Base-by-base conservation (phyloP, 192 early-diverging fungal genomes). In the Thoreauomyces humboldtii region DNA sequence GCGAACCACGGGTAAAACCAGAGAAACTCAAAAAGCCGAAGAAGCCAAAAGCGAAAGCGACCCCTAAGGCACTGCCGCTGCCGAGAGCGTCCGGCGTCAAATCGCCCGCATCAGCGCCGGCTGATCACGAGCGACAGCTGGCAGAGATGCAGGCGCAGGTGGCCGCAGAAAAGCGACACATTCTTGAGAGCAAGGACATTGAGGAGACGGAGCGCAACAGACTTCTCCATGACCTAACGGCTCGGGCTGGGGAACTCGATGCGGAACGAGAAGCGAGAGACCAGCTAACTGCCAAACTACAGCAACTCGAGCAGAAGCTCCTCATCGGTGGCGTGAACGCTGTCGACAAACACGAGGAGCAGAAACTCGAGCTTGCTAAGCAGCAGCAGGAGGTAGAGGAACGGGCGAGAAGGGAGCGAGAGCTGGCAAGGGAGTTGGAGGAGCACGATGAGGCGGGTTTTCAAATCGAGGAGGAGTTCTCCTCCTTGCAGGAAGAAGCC, bases 401-500 rank as follows among this genome's bases (percentile, higher is more conserved):
- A 44, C 72, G 81, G 47, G 63, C 70, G 19, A 34, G 67, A 15
- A 51, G 72, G 27, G 79, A 86, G 44, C 72, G 81, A 12, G 73
- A 79, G 37, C 63, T 87, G 31, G 69, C 75, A 46, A 50, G 70
- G 33, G 64, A 78, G 51, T 59, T 87, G 9, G 85, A 87, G 58
- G 38, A 35, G 4, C 57, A 68, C 36, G 83, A 86, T 64, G 85
- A 87, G 67, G 74, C 69, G 2, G 80, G 82, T 36, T 56, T 87
- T 5, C 79, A 80, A 56, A 74, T 83, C 64, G 85, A 87, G 65
- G 85, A 83, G 61, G 70, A 75, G 60, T 87, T 81, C 65, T 77
- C 81, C 14, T 78, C 79, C 0, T 51, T 87, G 31, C 83, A 85
- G 63, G 85, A 87, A 64, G 85, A 87, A 69, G 83, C 83, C 14